phyloP scores from a whole-genome alignment of 495 filamentous ascomycete genomes.

The Neurospora intermedia region DNA sequence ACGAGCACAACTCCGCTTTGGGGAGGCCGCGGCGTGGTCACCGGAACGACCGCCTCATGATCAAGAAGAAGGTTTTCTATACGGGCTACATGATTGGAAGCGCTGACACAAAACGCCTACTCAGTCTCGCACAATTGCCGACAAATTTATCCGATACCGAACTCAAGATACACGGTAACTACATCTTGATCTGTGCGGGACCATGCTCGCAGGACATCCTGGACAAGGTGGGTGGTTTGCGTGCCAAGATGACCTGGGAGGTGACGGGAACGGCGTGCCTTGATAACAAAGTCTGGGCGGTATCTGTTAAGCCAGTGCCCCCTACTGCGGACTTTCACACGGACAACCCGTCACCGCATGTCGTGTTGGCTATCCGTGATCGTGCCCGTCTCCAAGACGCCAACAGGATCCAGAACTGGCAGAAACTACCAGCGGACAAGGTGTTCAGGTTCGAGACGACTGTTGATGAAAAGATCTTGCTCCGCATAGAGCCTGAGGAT shows the following conservation, averaged over 20 bases:
- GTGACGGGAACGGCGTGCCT: slow-evolving; percentile 62
- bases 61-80: slow-evolving; percentile 83
- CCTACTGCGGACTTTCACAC: slow-evolving; percentile 54
- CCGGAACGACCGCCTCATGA: slow-evolving; percentile 42
- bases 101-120: slow-evolving; percentile 56
- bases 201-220: slow-evolving; percentile 57
- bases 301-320: slow-evolving; percentile 61
- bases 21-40: slow-evolving; percentile 15
- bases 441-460: slow-evolving; percentile 61
- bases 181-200: slow-evolving; percentile 75
- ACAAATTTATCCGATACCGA: slow-evolving; percentile 47
- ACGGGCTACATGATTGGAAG: slow-evolving; percentile 82
- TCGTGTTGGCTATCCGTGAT: slow-evolving; percentile 63
- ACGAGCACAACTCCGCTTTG: slow-evolving; percentile 61
- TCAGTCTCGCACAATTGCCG: slow-evolving; percentile 54
- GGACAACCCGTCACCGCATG: slow-evolving; percentile 59
- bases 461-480: slow-evolving; percentile 75
- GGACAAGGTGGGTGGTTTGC: slow-evolving; percentile 74
- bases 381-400: slow-evolving; percentile 71
- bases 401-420: slow-evolving; percentile 74
- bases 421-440: slow-evolving; percentile 57
- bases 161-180: slow-evolving; percentile 76
- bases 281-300: slow-evolving; percentile 82
- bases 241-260: slow-evolving; percentile 71
- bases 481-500: slow-evolving; percentile 67